Conservation (phyloP, 2,329 filamentous ascomycete genomes). For the Lecanicillium sp. region DNA sequence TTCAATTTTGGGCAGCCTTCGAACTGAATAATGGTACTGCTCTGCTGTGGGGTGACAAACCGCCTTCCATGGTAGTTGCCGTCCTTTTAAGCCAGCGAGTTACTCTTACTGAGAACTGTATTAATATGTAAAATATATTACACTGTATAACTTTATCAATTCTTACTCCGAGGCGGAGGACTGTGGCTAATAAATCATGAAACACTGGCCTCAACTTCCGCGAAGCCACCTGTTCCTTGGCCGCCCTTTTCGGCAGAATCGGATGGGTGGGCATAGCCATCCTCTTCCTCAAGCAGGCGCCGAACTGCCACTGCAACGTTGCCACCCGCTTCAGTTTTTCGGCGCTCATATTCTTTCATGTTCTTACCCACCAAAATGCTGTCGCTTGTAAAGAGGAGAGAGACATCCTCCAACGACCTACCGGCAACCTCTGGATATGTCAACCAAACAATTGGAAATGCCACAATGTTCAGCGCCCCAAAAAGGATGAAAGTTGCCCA, state of each 20-base stretch:
- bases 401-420: conserved; percentile 46
- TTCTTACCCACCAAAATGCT: conserved; percentile 38
- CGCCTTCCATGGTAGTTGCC: background rate
- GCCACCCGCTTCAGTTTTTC: conserved; percentile 19
- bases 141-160: background rate
- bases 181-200: background rate
- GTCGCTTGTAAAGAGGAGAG: conserved; percentile 41
- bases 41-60: background rate
- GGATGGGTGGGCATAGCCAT: conserved; percentile 1
- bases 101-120: background rate
- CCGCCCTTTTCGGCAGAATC: background rate
- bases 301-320: conserved; percentile 19
- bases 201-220: background rate
- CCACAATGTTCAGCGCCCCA: conserved; percentile 43
- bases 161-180: background rate
- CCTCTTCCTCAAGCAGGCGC: conserved; percentile 19
- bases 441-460: conserved; percentile 44
- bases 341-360: conserved; percentile 32
- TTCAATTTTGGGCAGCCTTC: conserved; percentile 15
- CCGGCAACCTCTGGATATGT: conserved; percentile 35
- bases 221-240: background rate
- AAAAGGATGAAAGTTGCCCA: conserved; percentile 47
- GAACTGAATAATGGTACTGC: background rate
- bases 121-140: background rate
- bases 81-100: background rate